These are phyloP conservation scores for Suillus sp. DNA, from an alignment of 768 basidiomycete species.

Conservation along the genomic window DNA sequence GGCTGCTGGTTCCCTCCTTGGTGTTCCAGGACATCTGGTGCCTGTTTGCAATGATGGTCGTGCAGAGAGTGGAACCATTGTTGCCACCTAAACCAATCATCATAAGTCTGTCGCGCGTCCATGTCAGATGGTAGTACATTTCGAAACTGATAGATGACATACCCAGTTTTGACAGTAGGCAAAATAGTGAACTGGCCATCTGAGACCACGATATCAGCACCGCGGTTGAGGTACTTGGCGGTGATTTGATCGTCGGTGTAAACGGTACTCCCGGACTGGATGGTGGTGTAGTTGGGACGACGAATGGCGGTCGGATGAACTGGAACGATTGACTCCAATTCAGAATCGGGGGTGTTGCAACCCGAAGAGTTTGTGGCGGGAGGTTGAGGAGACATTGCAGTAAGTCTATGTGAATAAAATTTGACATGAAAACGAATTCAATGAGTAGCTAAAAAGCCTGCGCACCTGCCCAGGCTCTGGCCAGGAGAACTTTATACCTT, in stretches of 20 bases:
- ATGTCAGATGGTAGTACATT: constrained; percentile 10
- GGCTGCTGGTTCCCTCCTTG: constrained; percentile 89
- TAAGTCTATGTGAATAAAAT: constrained; percentile 25
- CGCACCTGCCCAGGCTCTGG: too few relatives aligned
- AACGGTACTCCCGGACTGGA: constrained; percentile 77
- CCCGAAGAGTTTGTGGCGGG: constrained; percentile 56
- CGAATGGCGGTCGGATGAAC: constrained; percentile 87
- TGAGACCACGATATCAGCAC: constrained; percentile 65
- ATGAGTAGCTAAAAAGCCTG: constrained; percentile 61
- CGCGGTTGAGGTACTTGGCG: constrained; percentile 79
- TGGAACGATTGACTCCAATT: constrained; percentile 67
- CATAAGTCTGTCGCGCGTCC: constrained; percentile 68
- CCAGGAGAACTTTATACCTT: too few relatives aligned
- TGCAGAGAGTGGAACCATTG: constrained; percentile 92
- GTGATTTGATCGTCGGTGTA: constrained; percentile 86
- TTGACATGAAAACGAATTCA: constrained; percentile 34
- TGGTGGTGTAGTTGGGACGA: constrained; percentile 72
- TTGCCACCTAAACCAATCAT: constrained; percentile 97
- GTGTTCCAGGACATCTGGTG: constrained; percentile 95
- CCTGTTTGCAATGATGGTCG: constrained; percentile 94
- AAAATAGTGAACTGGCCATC: constrained; percentile 79
- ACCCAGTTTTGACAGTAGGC: constrained; percentile 91
- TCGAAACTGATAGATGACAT: constrained; percentile 34
- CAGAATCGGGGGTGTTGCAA: constrained; percentile 70
- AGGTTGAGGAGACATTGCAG: constrained; percentile 52